Base-by-base conservation (phyloP, 768 basidiomycete genomes). In the Pleurotus giganteus region DNA sequence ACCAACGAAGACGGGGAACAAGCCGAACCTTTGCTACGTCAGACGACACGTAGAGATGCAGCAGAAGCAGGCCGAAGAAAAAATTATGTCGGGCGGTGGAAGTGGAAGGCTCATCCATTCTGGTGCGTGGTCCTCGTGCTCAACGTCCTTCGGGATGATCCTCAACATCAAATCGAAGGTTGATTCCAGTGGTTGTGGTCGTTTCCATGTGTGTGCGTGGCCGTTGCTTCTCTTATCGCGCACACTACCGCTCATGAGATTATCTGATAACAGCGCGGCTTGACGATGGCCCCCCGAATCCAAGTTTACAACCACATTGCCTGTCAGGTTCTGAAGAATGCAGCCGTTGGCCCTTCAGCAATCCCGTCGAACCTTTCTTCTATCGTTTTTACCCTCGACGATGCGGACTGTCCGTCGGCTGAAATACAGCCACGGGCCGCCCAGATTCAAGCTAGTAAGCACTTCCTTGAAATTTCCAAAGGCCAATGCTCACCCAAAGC, bases 221-320 rank as follows among this genome's bases (percentile, higher is more conserved):
- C 27, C 27, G 19, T 47, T 39, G 34, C 49, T 3, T 15, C 44
- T 24, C 9, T 12, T 12, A 32, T 53, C 23, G 54, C 21, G 55
- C 47, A 56, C 50, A 58, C 57, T 59, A 21, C 58, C 24, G 32
- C 27, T 39, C 5, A 29, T 51, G 49, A 51, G 49, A 51, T 51
- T 51, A 51, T 51, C 49, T 51, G 49, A 51, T 51, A 51, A 51
- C 58, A 91, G 90, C 86, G 89, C 23, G 89, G 89, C 29, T 84
- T 91, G 71, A 91, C 89, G 1, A 75, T 88, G 67, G 84, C 88
- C 32, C 85, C 89, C 9, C 82, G 89, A 54, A 86, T 92, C 43
- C 85, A 89, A 66, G 86, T 92, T 26, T 91, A 85, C 74, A 89
- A 84, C 41, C 82, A 85, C 47, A 81, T 92, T 49, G 84, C 90